phyloP scores from a whole-genome alignment of 2,329 filamentous ascomycete species.

The Davidsoniella australis region DNA sequence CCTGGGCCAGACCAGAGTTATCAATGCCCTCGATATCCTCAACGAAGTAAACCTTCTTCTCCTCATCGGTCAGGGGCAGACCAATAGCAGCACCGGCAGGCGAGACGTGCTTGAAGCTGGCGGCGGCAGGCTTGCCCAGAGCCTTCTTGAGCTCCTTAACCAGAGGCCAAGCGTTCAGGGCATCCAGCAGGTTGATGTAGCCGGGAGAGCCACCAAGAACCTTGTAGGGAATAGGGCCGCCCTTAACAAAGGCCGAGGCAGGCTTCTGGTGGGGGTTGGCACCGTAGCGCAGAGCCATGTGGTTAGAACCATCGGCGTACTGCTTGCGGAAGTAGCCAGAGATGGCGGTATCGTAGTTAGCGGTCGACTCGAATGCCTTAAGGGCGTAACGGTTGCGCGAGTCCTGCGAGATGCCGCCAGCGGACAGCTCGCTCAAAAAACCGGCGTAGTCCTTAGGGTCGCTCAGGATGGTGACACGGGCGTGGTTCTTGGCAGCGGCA shows the following conservation, averaged over 20 bases:
- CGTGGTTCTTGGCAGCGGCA: constrained; percentile 95
- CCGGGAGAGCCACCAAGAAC: constrained; percentile 77
- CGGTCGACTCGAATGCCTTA: constrained; percentile 97
- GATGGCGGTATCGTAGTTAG: constrained; percentile 90
- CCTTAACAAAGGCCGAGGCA: constrained; percentile 62
- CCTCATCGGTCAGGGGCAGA: constrained; percentile 65
- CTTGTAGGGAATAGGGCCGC: constrained; percentile 77
- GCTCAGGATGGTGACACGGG: constrained; percentile 85
- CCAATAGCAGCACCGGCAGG: constrained; percentile 92
- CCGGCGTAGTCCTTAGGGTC: constrained; percentile 87
- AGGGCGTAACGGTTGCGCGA: constrained; percentile 81
- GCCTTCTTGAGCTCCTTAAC: constrained; percentile 92
- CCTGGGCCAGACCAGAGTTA: constrained; percentile 71
- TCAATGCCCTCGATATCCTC: constrained; percentile 86
- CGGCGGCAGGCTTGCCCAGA: constrained; percentile 73
- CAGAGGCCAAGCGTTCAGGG: constrained; percentile 88
- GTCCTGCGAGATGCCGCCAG: constrained; percentile 69
- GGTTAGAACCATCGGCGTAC: constrained; percentile 71
- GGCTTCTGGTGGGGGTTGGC: constrained; percentile 98
- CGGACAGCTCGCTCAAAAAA: constrained; percentile 79
- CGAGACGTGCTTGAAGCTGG: constrained; percentile 98
- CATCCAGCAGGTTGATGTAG: constrained; percentile 94
- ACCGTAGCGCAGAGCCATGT: constrained; percentile 78
- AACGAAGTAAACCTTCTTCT: constrained; percentile 97
- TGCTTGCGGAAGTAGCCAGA: constrained; percentile 95